Evolutionary conservation across 2,329 filamentous ascomycete genomes (phyloP).

Genomic region (Byssochlamys sp.): DNA sequence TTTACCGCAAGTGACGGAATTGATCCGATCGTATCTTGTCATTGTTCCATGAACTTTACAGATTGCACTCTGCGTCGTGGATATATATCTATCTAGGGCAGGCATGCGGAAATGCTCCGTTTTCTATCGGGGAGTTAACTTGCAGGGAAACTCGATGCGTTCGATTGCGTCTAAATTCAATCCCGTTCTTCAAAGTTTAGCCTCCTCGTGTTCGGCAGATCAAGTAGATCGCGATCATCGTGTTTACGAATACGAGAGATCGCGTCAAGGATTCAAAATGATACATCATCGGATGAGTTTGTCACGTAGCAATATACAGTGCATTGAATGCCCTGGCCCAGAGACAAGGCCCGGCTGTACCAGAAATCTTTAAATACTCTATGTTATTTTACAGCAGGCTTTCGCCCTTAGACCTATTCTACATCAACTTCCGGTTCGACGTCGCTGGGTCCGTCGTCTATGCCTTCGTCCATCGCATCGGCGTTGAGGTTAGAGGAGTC

Average conservation of each 20-base stretch:
- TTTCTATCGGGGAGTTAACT: neutral
- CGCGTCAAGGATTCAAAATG: neutral
- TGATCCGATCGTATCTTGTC: too few species aligned
- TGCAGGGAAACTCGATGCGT: neutral
- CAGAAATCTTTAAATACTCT: neutral
- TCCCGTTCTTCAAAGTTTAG: neutral
- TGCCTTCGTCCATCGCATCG: slow-evolving; percentile 38
- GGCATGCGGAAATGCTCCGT: neutral
- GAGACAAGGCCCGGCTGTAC: neutral
- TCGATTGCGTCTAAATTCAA: neutral
- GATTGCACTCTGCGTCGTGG: too few species aligned
- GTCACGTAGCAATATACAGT: neutral
- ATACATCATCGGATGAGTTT: neutral
- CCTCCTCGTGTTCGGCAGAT: neutral
- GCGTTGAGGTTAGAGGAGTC: slow-evolving; percentile 37
- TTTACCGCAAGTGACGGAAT: too few species aligned
- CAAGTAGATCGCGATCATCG: too few species aligned
- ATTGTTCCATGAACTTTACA: too few species aligned
- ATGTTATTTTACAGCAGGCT: slow-evolving; percentile 10
- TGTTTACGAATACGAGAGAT: too few species aligned
- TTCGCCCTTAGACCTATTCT: neutral
- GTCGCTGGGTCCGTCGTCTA: slow-evolving; percentile 26
- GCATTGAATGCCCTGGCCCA: neutral
- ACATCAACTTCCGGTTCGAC: slow-evolving; percentile 24
- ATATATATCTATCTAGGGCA: neutral